These are phyloP conservation scores for Pholiota microspora DNA, from an alignment of 768 basidiomycete species.

Conservation along the genomic window DNA sequence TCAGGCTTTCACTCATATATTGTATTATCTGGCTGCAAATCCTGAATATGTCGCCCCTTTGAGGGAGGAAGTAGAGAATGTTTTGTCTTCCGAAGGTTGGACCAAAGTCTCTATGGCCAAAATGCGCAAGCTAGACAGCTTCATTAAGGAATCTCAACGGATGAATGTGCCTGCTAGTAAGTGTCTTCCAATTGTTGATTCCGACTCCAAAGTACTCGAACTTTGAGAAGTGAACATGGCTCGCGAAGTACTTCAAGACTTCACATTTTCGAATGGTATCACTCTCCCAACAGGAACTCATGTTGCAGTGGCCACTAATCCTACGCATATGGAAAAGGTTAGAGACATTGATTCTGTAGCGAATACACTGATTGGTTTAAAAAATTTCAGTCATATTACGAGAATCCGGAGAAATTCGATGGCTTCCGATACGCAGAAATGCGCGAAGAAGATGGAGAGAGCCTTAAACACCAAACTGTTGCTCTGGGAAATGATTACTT, in stretches of 20 bases:
- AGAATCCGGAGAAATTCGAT: conserved; percentile 35
- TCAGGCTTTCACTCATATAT: conserved; percentile 33
- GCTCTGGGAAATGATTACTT: conserved; percentile 25
- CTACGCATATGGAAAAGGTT: conserved; percentile 28
- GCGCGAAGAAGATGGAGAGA: conserved; percentile 20
- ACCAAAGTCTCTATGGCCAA: conserved; percentile 32
- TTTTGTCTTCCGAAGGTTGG: conserved; percentile 33
- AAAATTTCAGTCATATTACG: conserved; percentile 11
- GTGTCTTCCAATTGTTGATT: neutral
- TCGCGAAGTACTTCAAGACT: conserved; percentile 34
- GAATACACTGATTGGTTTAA: too few relatives aligned
- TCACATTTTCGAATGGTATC: conserved; percentile 43
- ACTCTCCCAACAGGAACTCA: conserved; percentile 36
- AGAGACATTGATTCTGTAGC: neutral
- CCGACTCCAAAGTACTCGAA: neutral
- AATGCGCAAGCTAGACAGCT: conserved; percentile 44
- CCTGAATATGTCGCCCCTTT: conserved; percentile 32
- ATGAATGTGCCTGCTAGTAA: conserved; percentile 7
- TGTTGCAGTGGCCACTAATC: conserved; percentile 25
- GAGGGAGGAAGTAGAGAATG: conserved; percentile 40
- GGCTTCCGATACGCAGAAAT: conserved; percentile 38
- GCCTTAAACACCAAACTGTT: conserved; percentile 21
- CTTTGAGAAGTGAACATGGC: conserved; percentile 15
- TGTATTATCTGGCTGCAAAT: conserved; percentile 34
- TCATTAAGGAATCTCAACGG: conserved; percentile 37